These are phyloP conservation scores for Naganishia randhawae DNA, from an alignment of 768 basidiomycete species.

Conservation along the genomic window DNA sequence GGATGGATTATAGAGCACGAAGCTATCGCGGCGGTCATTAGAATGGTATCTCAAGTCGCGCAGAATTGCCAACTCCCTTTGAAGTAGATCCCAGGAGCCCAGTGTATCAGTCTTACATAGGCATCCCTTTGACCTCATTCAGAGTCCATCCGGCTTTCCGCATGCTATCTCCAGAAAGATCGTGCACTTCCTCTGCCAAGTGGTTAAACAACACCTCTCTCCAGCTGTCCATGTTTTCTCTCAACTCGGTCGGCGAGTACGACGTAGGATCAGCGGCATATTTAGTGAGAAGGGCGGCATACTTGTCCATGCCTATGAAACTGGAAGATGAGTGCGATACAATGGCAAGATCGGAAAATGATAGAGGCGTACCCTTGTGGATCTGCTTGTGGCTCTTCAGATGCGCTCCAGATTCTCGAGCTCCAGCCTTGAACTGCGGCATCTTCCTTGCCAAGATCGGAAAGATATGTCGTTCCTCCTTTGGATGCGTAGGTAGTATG, in stretches of 20 bases:
- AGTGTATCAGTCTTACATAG: constrained; percentile 32
- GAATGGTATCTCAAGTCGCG: not conserved
- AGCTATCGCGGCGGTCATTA: not conserved
- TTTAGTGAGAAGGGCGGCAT: constrained; percentile 38
- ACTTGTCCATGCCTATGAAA: constrained; percentile 41
- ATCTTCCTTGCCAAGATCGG: constrained; percentile 49
- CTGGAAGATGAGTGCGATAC: constrained; percentile 7
- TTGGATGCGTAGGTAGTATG: not conserved
- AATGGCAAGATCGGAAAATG: not conserved
- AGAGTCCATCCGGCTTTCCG: constrained; percentile 47
- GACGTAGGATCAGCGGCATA: constrained; percentile 34
- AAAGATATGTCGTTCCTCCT: constrained; percentile 50
- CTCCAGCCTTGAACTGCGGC: constrained; percentile 50
- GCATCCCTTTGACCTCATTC: constrained; percentile 41
- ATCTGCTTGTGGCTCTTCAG: constrained; percentile 48
- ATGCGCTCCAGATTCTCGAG: constrained; percentile 49
- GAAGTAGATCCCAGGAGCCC: not conserved
- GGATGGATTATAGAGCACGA: not conserved
- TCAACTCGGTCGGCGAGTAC: constrained; percentile 43
- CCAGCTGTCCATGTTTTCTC: constrained; percentile 42
- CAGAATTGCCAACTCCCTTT: not conserved
- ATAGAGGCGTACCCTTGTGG: constrained; percentile 45
- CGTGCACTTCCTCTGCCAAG: constrained; percentile 49
- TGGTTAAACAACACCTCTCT: constrained; percentile 48
- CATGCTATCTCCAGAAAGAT: constrained; percentile 45